phyloP scores from a whole-genome alignment of 768 basidiomycete genomes.

The Paxillus ammoniavirescens region DNA sequence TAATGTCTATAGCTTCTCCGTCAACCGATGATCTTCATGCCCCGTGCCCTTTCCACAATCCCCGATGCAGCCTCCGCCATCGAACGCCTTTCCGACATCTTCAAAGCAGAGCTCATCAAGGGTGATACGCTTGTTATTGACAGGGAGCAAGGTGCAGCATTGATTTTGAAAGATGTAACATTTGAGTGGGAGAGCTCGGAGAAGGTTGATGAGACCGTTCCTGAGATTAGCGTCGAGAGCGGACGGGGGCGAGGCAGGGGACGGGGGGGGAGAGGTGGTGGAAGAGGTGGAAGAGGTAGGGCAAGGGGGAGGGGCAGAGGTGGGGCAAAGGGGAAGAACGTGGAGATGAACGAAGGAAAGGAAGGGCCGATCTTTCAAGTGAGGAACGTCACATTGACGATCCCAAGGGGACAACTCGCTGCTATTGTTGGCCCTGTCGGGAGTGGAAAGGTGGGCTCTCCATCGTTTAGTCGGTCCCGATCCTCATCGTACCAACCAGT shows the following conservation, averaged over 20 bases:
- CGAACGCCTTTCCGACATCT: conserved; percentile 43
- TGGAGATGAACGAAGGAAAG: conserved; percentile 4
- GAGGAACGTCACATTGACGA: conserved; percentile 45
- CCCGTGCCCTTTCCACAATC: conserved; percentile 58
- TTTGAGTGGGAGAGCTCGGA: conserved; percentile 62
- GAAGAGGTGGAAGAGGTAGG: conserved; percentile 6
- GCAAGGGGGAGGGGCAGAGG: background rate
- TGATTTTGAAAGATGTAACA: conserved; percentile 51
- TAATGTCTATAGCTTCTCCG: conserved; percentile 47
- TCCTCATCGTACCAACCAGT: conserved; percentile 25
- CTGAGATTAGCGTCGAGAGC: background rate
- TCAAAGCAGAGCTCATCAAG: conserved; percentile 49
- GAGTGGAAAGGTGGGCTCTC: conserved; percentile 48
- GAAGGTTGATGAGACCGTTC: conserved; percentile 3
- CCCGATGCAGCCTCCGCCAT: conserved; percentile 67
- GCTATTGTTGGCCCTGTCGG: conserved; percentile 72
- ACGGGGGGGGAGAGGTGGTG: conserved; percentile 1
- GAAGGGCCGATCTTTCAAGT: conserved; percentile 41
- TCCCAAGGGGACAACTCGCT: conserved; percentile 57
- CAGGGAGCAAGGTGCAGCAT: conserved; percentile 42
- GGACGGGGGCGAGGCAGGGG: conserved; percentile 3
- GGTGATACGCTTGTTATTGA: conserved; percentile 44
- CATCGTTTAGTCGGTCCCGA: background rate
- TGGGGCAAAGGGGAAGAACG: conserved; percentile 6
- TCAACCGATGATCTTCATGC: conserved; percentile 68